phyloP scores from a whole-genome alignment of 805 yeast genomes.

The Ogataea nakhonphanomensis region DNA sequence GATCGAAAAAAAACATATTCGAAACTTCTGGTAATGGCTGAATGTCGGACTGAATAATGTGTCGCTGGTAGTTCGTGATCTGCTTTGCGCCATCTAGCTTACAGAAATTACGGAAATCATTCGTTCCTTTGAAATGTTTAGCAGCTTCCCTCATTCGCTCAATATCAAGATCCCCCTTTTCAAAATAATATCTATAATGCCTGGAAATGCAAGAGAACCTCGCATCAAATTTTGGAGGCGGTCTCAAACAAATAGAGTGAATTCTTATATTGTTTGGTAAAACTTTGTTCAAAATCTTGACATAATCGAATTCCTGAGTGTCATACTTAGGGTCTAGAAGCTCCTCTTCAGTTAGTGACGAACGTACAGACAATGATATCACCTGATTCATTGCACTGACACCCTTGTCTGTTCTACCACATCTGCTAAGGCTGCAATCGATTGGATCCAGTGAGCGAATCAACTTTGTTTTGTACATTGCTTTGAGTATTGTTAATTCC shows the following conservation, averaged over 20 bases:
- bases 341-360: slow-evolving; percentile 59
- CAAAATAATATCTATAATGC: slow-evolving; percentile 82
- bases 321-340: slow-evolving; percentile 59
- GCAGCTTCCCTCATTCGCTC: slow-evolving; percentile 71
- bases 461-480: slow-evolving; percentile 62
- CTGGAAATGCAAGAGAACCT: slow-evolving; percentile 85
- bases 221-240: slow-evolving; percentile 83
- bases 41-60: slow-evolving; percentile 41
- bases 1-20: slow-evolving; percentile 64
- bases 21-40: slow-evolving; percentile 15
- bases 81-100: slow-evolving; percentile 94
- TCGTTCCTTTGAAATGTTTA: slow-evolving; percentile 57
- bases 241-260: slow-evolving; percentile 79
- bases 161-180: slow-evolving; percentile 53
- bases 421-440: slow-evolving; percentile 74
- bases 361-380: slow-evolving; percentile 72
- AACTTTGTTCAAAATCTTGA: slow-evolving; percentile 67
- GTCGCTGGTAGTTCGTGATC: slow-evolving; percentile 71
- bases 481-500: slow-evolving; percentile 71
- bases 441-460: slow-evolving; percentile 57
- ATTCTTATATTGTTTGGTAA: slow-evolving; percentile 79
- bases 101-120: slow-evolving; percentile 93
- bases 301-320: slow-evolving; percentile 67
- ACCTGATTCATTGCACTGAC: slow-evolving; percentile 97
- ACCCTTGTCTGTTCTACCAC: slow-evolving; percentile 96